Percentiles rank a stretch among this genome's conserved stretches.
phyloP scores from a whole-genome alignment of 2,329 filamentous ascomycete genomes.

The Xylaria polymorpha region DNA sequence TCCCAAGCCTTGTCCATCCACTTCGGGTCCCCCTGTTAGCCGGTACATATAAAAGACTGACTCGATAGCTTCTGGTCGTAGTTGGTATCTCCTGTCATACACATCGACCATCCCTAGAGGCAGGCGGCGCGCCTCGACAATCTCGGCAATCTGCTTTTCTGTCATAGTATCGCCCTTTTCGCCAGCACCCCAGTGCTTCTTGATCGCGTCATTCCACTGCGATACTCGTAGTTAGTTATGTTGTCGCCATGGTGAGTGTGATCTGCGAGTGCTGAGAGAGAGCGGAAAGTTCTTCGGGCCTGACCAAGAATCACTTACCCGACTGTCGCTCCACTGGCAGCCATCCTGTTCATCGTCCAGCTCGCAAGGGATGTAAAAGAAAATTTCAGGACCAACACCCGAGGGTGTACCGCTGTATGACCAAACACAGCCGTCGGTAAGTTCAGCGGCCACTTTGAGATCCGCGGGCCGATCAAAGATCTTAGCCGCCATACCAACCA shows the following conservation, averaged over 20 bases:
- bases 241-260: not conserved
- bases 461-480: constrained; percentile 68
- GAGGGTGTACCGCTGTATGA: constrained; percentile 67
- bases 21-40: constrained; percentile 71
- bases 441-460: constrained; percentile 65
- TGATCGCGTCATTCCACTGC: constrained; percentile 44
- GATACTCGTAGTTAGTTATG: constrained; percentile 8
- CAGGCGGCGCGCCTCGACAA: constrained; percentile 58
- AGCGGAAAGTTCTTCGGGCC: not conserved
- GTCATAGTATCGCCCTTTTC: constrained; percentile 39
- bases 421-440: constrained; percentile 74
- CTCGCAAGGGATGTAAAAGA: constrained; percentile 59
- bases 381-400: constrained; percentile 72
- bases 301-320: constrained; percentile 28
- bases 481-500: constrained; percentile 71
- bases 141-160: constrained; percentile 49
- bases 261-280: not conserved
- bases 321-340: constrained; percentile 49
- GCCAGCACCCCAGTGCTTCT: constrained; percentile 46
- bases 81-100: constrained; percentile 69
- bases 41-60: constrained; percentile 83
- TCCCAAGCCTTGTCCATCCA: constrained; percentile 78
- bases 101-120: constrained; percentile 67
- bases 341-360: constrained; percentile 44
- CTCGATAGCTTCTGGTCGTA: constrained; percentile 83